Evolutionary conservation across 2,329 filamentous ascomycete species (phyloP).

Genomic region (Exserohilum turcica): DNA sequence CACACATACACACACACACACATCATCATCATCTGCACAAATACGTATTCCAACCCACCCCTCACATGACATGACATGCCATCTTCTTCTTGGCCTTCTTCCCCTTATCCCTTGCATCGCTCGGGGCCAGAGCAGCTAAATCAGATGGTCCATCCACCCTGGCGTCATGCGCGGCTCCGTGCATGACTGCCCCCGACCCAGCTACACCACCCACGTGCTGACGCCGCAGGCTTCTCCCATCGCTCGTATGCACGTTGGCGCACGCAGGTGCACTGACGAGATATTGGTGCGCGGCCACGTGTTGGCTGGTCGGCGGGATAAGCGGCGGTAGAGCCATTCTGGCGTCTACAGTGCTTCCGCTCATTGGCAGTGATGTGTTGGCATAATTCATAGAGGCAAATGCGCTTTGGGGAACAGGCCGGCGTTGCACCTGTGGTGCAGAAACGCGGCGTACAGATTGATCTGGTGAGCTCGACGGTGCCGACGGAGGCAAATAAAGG

Average conservation of each 20-base stretch:
- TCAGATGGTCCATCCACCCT: neutral
- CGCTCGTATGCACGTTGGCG: too few species aligned
- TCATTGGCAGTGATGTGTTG: slow-evolving; percentile 14
- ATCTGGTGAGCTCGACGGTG: slow-evolving; percentile 13
- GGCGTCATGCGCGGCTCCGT: neutral
- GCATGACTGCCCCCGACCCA: slow-evolving; percentile 2
- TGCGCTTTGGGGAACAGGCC: slow-evolving; percentile 9
- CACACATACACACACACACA: neutral
- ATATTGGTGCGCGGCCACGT: slow-evolving; percentile 1
- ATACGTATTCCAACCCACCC: neutral
- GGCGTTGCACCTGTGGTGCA: slow-evolving; percentile 28
- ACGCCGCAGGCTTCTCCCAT: too few species aligned
- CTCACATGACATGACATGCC: slow-evolving; percentile 26
- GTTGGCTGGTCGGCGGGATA: slow-evolving; percentile 9
- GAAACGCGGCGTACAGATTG: slow-evolving; percentile 30
- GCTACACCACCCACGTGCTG: neutral
- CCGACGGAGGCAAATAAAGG: slow-evolving; percentile 29
- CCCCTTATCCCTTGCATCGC: slow-evolving; percentile 2
- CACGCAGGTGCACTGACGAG: slow-evolving; percentile 29
- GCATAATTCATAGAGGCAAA: slow-evolving; percentile 8
- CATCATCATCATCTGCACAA: too few species aligned
- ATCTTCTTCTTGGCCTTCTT: slow-evolving; percentile 21
- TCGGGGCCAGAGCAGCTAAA: neutral
- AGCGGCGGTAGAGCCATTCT: slow-evolving; percentile 22
- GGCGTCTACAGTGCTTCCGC: neutral